Evolutionary conservation across 164 flowering plant species (phyloP).

Genomic region (Annona cherimola): DNA sequence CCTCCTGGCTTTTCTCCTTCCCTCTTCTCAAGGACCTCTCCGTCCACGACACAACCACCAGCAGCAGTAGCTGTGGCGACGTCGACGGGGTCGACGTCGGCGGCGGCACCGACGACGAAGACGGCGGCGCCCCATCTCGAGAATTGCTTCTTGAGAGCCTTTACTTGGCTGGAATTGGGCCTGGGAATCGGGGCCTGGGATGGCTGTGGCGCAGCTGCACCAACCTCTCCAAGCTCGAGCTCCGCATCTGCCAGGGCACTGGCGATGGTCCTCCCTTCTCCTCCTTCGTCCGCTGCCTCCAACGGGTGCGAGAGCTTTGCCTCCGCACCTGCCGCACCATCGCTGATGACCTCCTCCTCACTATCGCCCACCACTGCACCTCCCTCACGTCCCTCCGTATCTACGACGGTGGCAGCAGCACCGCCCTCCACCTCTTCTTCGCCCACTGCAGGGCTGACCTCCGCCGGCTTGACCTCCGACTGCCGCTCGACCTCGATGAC

Average conservation of each 20-base stretch:
- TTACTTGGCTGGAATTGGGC: constrained; percentile 41
- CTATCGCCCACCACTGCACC: constrained; percentile 40
- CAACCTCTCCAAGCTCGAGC: constrained; percentile 35
- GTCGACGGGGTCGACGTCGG: not conserved
- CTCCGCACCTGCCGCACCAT: constrained; percentile 58
- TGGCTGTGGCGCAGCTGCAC: constrained; percentile 71
- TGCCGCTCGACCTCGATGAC: constrained; percentile 76
- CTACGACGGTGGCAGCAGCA: constrained; percentile 69
- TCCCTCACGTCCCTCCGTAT: constrained; percentile 50
- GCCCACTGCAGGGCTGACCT: constrained; percentile 28
- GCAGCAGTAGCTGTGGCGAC: not conserved
- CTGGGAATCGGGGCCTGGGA: constrained; percentile 39
- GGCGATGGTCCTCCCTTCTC: constrained; percentile 38
- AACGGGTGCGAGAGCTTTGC: constrained; percentile 55
- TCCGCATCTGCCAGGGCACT: constrained; percentile 53
- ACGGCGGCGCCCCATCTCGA: not conserved
- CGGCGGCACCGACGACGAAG: not conserved
- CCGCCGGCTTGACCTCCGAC: constrained; percentile 55
- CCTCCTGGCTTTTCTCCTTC: constrained; percentile 44
- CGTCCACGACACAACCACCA: not conserved
- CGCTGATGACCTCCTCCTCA: constrained; percentile 42
- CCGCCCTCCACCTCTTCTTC: constrained; percentile 50
- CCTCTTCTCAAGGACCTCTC: constrained; percentile 36
- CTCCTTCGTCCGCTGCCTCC: constrained; percentile 22
- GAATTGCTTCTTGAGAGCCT: constrained; percentile 55